These are phyloP conservation scores for Dictyostelium intermedium DNA, from an alignment of 78 protist genomes.

Conservation along the genomic window DNA sequence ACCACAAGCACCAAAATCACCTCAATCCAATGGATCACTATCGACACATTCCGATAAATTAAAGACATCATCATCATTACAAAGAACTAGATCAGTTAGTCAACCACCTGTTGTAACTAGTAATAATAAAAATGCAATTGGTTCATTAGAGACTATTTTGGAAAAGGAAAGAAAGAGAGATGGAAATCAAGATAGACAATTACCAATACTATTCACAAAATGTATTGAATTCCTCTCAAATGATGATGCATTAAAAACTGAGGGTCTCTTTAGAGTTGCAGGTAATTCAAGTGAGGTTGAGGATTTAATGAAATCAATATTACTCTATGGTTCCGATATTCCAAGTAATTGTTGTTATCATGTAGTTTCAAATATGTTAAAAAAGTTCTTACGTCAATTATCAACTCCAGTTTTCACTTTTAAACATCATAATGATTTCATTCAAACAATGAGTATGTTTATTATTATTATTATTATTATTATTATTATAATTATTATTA, in stretches of 20 bases:
- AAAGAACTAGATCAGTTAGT: constrained; percentile 57
- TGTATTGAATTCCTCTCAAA: constrained; percentile 48
- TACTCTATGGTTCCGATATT: constrained; percentile 42
- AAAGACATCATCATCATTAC: not conserved
- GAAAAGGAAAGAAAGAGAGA: constrained; percentile 63
- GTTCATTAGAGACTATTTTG: constrained; percentile 35
- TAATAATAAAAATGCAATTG: constrained; percentile 12
- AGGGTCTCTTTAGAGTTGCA: constrained; percentile 74
- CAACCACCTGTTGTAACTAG: constrained; percentile 62
- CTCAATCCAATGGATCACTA: not conserved
- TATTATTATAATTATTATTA: not conserved
- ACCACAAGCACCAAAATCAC: not conserved
- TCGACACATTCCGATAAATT: not conserved
- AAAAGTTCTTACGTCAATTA: constrained; percentile 63
- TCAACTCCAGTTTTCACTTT: constrained; percentile 56
- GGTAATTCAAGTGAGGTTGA: constrained; percentile 70
- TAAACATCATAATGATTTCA: constrained; percentile 60
- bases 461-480: not conserved
- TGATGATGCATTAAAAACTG: constrained; percentile 41
- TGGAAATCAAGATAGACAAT: not conserved
- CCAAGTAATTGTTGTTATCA: constrained; percentile 62
- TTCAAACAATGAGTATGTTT: constrained; percentile 37
- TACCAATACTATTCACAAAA: constrained; percentile 39
- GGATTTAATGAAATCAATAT: constrained; percentile 44
- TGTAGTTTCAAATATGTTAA: constrained; percentile 56